Evolutionary conservation across 768 basidiomycete species (phyloP), one percentile per base, ranked within the genome.

Genomic region (Termitomyces sp.): DNA sequence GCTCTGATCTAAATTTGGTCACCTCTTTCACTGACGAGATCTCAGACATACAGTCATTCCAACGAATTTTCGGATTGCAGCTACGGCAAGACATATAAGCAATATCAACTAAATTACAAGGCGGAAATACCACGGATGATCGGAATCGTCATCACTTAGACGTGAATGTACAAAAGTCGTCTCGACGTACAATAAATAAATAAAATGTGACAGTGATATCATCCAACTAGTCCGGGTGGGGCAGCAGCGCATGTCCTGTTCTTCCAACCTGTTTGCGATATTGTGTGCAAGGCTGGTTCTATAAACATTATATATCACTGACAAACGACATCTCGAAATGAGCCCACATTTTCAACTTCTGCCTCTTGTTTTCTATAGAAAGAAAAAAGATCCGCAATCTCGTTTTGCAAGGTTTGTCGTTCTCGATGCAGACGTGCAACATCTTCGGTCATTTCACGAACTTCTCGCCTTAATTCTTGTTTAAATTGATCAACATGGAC

Each of bases 401-500:
- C 85, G 60, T 82, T 82, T 65, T 90, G 86, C 16, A 89, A 73
- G 24, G 67, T 70, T 62, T 86, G 85, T 61, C 83, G 79, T 68
- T 89, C 87, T 43, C 78, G 76, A 61, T 88, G 84, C 20, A 89
- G 70, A 36, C 82, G 79, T 44, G 79, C 80, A 36, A 92, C 85
- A 63, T 94, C 90, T 57, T 86, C 78, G 6, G 87, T 86, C 79
- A 89, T 87, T 24, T 75, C 74, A 57, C 86, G 70, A 13, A 93
- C 90, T 66, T 94, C 91, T 43, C 83, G 77, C 50, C 83, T 79
- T 11, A 95, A 74, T 59, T 90, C 85, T 60, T 87, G 83, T 74
- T 92, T 94, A 74, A 94, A 90, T 65, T 93, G 86, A 62, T 93
- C 90, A 49, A 95, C 86, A 62, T 94, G 92, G 24, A 82, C 92